Evolutionary conservation across 495 filamentous ascomycete species (phyloP), one percentile per base, ranked within the genome.

Genomic region (Extremus antarcticus): DNA sequence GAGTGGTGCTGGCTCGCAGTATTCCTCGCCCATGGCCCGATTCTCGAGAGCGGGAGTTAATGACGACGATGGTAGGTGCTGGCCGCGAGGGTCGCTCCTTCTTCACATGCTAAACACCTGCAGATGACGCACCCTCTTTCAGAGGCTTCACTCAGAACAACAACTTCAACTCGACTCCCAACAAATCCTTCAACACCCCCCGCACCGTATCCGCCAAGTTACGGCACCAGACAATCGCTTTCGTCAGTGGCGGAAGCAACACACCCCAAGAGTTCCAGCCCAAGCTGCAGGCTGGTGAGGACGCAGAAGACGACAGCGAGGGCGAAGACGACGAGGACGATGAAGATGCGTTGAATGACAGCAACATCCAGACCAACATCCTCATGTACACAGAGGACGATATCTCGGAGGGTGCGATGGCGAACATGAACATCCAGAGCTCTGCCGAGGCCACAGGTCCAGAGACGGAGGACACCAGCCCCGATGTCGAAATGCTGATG

Each of bases 211-310:
- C 43, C 13, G 39, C 50, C 8, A 69, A 66, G 53, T 59, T 84
- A 24, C 73, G 81, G 21, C 64, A 82, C 50, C 72, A 78, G 47
- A 74, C 76, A n/a, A 77, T 95, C 39, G 61, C 68, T 0, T 96
- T 96, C 62, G 77, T 95, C 51, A 85, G 85, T 57, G 85, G 82
- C 22, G 52, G 51, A n/a, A 23, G 13, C 3, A 53, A 48, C 23
- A 50, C 53, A 19, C 50, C 54, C 3, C 19, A 32, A 9, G 56
- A 48, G 24, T 16, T 50, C 21, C 43, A 48, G 9, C 2, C 23
- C 25, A 40, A 41, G 19, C 24, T 11, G 16, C 21, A 41, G 25
- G 41, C 23, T 1, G 53, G 11, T 20, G 43, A 50, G 38, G 47
- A 13, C 2, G 32, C 32, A 4, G 38, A 29, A 35, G 21, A 19